Evolutionary conservation across 257 asterid genomes (phyloP).

Genomic region (Fraxinus americana): DNA sequence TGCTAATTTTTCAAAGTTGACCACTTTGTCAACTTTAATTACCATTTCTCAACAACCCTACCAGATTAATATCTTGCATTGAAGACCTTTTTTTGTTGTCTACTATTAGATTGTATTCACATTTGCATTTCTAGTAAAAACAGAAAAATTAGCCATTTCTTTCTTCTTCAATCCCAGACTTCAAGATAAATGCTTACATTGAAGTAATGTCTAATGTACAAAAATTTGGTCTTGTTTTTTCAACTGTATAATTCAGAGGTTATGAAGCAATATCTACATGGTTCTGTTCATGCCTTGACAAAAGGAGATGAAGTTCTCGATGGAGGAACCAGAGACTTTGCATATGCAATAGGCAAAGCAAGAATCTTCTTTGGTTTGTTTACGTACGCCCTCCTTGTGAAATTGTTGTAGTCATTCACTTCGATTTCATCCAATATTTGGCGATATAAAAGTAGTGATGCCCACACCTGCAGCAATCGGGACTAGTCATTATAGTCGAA

Average conservation of each 20-base stretch:
- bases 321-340: slow-evolving; percentile 77
- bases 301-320: slow-evolving; percentile 43
- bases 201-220: slow-evolving; percentile 40
- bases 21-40: too few species aligned
- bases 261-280: not conserved
- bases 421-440: slow-evolving; percentile 94
- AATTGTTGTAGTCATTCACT: slow-evolving; percentile 93
- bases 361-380: slow-evolving; percentile 82
- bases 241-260: slow-evolving; percentile 24
- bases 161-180: too few species aligned
- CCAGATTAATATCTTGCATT: too few species aligned
- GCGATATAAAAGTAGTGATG: slow-evolving; percentile 69
- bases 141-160: not conserved
- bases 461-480: slow-evolving; percentile 64
- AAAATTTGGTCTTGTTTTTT: slow-evolving; percentile 16
- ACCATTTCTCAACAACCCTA: too few species aligned
- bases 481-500: not conserved
- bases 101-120: too few species aligned
- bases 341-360: slow-evolving; percentile 87
- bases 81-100: too few species aligned
- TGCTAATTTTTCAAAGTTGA: too few species aligned
- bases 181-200: too few species aligned
- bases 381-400: slow-evolving; percentile 90
- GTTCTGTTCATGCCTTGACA: slow-evolving; percentile 51
- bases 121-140: too few species aligned